These are phyloP conservation scores for Tetradesmus lagerheimii DNA, from an alignment of 139 green algal genomes.

Conservation along the genomic window DNA sequence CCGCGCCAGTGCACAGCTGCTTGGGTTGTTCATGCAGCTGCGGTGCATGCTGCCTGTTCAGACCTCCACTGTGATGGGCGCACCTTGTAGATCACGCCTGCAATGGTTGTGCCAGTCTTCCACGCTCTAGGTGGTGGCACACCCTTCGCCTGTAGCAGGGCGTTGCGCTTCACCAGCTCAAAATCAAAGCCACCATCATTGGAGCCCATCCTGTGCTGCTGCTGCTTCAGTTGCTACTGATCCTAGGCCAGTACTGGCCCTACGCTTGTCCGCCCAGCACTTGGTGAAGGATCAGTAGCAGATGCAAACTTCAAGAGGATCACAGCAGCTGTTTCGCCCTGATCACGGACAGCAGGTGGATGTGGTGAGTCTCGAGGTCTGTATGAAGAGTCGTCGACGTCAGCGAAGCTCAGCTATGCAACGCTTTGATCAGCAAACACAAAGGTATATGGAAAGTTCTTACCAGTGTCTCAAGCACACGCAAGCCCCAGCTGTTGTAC, in stretches of 20 bases:
- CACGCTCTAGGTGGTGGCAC: constrained; percentile 76
- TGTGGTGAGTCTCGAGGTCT: not conserved
- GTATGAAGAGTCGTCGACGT: not conserved
- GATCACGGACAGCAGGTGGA: not conserved
- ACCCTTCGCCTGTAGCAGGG: constrained; percentile 80
- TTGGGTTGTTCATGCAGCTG: not conserved
- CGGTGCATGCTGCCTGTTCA: not conserved
- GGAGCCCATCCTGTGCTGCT: constrained; percentile 39
- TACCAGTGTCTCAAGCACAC: not conserved
- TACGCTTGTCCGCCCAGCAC: not conserved
- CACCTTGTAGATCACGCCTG: constrained; percentile 96
- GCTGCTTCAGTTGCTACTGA: constrained; percentile 1
- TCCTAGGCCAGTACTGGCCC: not conserved
- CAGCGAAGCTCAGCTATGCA: not conserved
- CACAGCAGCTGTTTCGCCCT: not conserved
- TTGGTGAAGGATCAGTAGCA: not conserved
- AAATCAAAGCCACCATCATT: constrained; percentile 91
- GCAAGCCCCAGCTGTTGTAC: not conserved
- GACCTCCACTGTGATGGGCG: not conserved
- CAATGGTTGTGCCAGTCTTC: constrained; percentile 99
- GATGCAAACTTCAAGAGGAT: not conserved
- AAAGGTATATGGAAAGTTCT: not conserved
- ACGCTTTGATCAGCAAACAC: not conserved
- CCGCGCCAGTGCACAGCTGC: not conserved
- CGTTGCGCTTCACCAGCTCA: constrained; percentile 91